These are phyloP conservation scores for Pulveroboletus sp. DNA, from an alignment of 768 basidiomycete species.

Conservation along the genomic window DNA sequence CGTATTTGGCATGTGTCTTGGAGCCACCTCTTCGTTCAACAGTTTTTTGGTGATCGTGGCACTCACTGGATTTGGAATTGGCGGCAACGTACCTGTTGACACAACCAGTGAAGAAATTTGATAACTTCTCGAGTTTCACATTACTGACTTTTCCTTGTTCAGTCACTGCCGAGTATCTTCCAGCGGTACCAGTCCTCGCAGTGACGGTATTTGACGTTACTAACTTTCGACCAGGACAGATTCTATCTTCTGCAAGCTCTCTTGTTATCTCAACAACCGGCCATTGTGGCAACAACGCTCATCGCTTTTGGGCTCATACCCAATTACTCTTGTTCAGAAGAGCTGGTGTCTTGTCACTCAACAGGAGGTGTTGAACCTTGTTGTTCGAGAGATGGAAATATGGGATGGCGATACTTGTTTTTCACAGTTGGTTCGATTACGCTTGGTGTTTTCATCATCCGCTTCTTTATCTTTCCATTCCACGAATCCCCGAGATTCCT, in stretches of 20 bases:
- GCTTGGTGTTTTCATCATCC: constrained; percentile 9
- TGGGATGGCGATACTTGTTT: constrained; percentile 20
- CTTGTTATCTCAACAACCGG: constrained; percentile 6
- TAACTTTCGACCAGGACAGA: constrained; percentile 6
- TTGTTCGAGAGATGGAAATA: constrained; percentile 14
- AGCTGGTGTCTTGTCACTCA: constrained; percentile 8
- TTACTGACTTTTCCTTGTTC: background rate
- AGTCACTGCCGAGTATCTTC: constrained; percentile 16
- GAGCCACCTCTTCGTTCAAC: constrained; percentile 10
- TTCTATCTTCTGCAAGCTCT: constrained; percentile 16
- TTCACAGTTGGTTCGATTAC: constrained; percentile 11
- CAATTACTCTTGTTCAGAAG: constrained; percentile 10
- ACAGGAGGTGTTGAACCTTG: constrained; percentile 13
- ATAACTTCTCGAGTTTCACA: background rate
- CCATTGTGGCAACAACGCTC: background rate
- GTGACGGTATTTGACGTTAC: background rate
- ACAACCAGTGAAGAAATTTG: constrained; percentile 6
- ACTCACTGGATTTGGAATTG: constrained; percentile 11
- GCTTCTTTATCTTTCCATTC: constrained; percentile 17
- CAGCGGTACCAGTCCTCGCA: constrained; percentile 1
- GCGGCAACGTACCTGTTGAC: constrained; percentile 16
- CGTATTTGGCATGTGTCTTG: constrained; percentile 12
- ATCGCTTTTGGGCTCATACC: constrained; percentile 13
- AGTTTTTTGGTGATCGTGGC: constrained; percentile 8
- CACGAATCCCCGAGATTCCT: constrained; percentile 16